Base-by-base conservation (phyloP, 192 early-diverging fungal genomes). In the Mortierella antarctica region DNA sequence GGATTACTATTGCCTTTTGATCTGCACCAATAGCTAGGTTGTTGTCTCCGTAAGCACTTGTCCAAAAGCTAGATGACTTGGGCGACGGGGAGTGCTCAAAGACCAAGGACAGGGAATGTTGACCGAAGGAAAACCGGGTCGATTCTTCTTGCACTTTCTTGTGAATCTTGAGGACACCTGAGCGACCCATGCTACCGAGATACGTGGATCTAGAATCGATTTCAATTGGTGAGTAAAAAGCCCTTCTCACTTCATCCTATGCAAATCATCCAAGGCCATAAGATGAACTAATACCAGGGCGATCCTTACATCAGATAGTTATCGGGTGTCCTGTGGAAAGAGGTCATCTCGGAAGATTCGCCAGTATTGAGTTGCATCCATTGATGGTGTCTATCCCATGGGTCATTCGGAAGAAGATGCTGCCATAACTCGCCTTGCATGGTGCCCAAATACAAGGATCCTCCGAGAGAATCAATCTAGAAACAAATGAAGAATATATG, bases 61-160 rank as follows among this genome's bases (percentile, higher is more conserved):
- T 66, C 70, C 77, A 72, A 3, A 80, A 41, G 9, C 56, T 72
- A 9, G 77, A 68, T 64, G 67, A 72, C 23, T 48, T 71, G 18
- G 70, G 77, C 8, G 53, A 48, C 7, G 52, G 71, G 7, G 11
- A 31, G 31, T 31, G 31, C 31, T 31, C 31, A 31, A 31, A 31
- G 1, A 31, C 31, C 31, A 31, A 31, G 31, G 31, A 31, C 31
- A 31, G 3, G 31, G 31, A 31, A 31, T 31, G 31, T 31, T 31
- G 31, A 31, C 31, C 31, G 31, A 31, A 31, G 9, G 2, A 58
- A 39, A 1, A 62, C 56, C 0, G 31, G 0, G 13, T 60, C 18
- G 51, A 39, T 49, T 42, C 12, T 21, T 4, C 5, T 41, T 31
- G 18, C 44, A 15, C 59, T 56, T 44, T 50, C 58, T 46, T 46